These are phyloP conservation scores for Boletales sp. DNA, from an alignment of 768 basidiomycete species.

Conservation along the genomic window DNA sequence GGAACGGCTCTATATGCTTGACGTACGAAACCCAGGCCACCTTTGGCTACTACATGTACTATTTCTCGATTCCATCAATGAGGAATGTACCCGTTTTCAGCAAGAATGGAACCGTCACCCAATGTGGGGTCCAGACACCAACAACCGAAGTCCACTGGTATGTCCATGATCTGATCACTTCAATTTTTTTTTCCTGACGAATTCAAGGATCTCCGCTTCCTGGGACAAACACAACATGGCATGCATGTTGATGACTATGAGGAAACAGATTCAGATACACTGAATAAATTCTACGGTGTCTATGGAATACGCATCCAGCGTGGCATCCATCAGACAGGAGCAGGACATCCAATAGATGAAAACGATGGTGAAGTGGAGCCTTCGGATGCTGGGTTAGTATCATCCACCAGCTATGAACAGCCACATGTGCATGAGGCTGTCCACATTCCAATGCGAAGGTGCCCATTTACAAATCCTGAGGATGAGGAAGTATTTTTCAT, in stretches of 20 bases:
- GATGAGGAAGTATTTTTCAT: neutral
- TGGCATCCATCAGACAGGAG: neutral
- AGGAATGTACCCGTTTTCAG: constrained; percentile 34
- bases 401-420: neutral
- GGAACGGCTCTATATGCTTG: constrained; percentile 32
- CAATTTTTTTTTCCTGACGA: neutral
- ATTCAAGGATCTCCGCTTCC: constrained; percentile 5
- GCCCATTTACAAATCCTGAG: constrained; percentile 9
- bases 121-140: constrained; percentile 1
- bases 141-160: constrained; percentile 10
- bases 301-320: neutral
- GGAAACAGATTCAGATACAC: neutral
- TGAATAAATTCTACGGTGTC: neutral
- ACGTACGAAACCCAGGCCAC: constrained; percentile 31
- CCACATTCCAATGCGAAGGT: neutral
- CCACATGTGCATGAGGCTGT: constrained; percentile 1
- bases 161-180: neutral
- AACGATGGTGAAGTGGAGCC: neutral
- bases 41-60: constrained; percentile 44
- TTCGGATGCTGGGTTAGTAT: neutral
- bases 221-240: constrained; percentile 10
- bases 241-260: constrained; percentile 8
- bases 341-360: neutral
- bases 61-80: constrained; percentile 37
- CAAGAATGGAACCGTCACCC: constrained; percentile 40